phyloP scores from a whole-genome alignment of 2,329 filamentous ascomycete genomes.

The Stagonosporopsis rhizophila region DNA sequence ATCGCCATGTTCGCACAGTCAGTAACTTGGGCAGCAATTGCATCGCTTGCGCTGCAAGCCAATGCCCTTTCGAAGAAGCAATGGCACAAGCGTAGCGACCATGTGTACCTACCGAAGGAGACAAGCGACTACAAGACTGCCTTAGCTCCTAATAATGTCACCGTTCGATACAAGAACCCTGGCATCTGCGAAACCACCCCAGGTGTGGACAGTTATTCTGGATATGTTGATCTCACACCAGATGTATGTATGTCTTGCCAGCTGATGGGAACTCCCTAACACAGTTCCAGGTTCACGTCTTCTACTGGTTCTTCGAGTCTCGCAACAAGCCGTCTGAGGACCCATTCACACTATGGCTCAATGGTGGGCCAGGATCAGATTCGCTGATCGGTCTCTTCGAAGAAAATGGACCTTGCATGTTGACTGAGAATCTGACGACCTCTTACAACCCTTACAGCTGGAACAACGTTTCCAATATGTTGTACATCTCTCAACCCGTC shows the following conservation, averaged over 20 bases:
- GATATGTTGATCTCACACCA: conserved; percentile 50
- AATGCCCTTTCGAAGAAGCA: conserved; percentile 29
- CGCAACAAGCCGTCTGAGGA: conserved; percentile 56
- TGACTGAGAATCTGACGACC: conserved; percentile 29
- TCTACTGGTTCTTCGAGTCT: conserved; percentile 61
- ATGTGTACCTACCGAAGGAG: conserved; percentile 47
- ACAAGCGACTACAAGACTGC: conserved; percentile 55
- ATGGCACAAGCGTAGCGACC: conserved; percentile 29
- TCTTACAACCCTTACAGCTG: conserved; percentile 65
- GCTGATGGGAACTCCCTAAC: background rate
- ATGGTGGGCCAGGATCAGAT: conserved; percentile 60
- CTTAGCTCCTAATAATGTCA: conserved; percentile 54
- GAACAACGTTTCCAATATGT: conserved; percentile 66
- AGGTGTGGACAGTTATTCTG: conserved; percentile 58
- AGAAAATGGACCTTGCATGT: conserved; percentile 32
- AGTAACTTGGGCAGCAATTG: conserved; percentile 23
- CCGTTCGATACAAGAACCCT: conserved; percentile 61
- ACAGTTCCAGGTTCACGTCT: conserved; percentile 42
- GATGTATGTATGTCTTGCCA: conserved; percentile 18
- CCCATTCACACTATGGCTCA: conserved; percentile 60
- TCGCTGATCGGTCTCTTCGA: conserved; percentile 62
- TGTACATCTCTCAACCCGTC: conserved; percentile 69
- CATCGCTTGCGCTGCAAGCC: conserved; percentile 20
- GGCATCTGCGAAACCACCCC: conserved; percentile 62
- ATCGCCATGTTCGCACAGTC: conserved; percentile 23